phyloP scores from a whole-genome alignment of 2,329 filamentous ascomycete genomes.

The Colletotrichum trifolii region DNA sequence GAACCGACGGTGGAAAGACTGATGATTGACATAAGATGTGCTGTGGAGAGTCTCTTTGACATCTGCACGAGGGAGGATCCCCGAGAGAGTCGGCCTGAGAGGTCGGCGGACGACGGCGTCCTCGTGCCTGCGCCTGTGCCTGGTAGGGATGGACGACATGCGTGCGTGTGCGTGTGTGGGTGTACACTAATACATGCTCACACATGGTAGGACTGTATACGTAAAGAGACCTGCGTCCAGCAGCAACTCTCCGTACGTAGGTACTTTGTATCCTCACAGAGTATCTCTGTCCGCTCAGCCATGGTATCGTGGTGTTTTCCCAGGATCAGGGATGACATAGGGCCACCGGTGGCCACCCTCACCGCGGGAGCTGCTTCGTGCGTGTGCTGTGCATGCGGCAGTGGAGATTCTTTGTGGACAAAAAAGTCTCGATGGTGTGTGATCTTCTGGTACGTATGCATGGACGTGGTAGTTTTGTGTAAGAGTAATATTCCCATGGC shows the following conservation, averaged over 20 bases:
- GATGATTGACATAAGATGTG: constrained; percentile 36
- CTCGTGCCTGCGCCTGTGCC: constrained; percentile 9
- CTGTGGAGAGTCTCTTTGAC: constrained; percentile 29
- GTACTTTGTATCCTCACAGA: no score
- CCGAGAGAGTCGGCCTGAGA: neutral
- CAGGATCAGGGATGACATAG: constrained; percentile 19
- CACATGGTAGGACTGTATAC: no score
- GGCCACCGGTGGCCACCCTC: constrained; percentile 13
- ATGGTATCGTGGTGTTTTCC: no score
- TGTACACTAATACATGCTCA: no score
- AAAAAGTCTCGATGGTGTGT: constrained; percentile 3
- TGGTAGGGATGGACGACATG: constrained; percentile 17
- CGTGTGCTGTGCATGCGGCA: constrained; percentile 4
- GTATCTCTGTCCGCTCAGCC: no score
- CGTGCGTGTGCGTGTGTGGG: neutral
- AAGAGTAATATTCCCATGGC: neutral
- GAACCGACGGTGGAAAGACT: constrained; percentile 31
- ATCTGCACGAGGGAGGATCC: constrained; percentile 26
- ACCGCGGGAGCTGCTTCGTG: constrained; percentile 4
- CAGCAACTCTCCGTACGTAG: no score
- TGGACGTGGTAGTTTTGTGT: neutral
- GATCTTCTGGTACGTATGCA: no score
- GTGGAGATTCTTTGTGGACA: neutral
- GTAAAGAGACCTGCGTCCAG: no score
- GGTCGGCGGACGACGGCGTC: constrained; percentile 12